These are phyloP conservation scores for Suhomyces xylopsoci DNA, from an alignment of 805 yeast species.

Conservation along the genomic window DNA sequence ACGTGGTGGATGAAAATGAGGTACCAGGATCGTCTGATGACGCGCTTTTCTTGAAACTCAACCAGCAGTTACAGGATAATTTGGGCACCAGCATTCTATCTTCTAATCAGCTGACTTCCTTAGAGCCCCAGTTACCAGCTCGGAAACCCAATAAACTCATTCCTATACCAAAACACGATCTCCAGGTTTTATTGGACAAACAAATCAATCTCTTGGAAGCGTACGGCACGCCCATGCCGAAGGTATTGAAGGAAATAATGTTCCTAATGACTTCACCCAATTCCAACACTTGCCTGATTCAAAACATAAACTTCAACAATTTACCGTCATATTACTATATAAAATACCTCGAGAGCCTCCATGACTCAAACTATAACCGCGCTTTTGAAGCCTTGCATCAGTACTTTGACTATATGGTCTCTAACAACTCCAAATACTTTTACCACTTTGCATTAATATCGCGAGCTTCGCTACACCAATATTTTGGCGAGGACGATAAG, in stretches of 20 bases:
- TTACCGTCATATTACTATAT: conserved; percentile 50
- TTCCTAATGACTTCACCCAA: conserved; percentile 42
- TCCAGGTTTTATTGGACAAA: conserved; percentile 47
- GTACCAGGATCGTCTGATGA: neutral
- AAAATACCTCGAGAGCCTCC: conserved; percentile 56
- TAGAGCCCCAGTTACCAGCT: neutral
- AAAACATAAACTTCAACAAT: conserved; percentile 27
- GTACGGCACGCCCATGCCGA: conserved; percentile 50
- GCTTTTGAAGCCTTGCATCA: conserved; percentile 49
- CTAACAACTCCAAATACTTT: conserved; percentile 57
- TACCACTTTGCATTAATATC: conserved; percentile 78
- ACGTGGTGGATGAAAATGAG: neutral
- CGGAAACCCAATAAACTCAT: conserved; percentile 13
- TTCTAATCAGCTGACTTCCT: neutral
- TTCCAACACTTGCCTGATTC: conserved; percentile 38
- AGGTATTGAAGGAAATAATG: conserved; percentile 40
- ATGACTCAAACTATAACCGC: conserved; percentile 58
- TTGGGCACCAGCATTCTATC: conserved; percentile 11
- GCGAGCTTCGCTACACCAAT: conserved; percentile 67
- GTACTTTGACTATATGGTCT: conserved; percentile 75
- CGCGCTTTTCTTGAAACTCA: conserved; percentile 3
- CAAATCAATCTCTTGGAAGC: conserved; percentile 54
- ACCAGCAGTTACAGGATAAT: conserved; percentile 4
- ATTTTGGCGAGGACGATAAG: conserved; percentile 61
- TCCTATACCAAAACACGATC: conserved; percentile 50